Base-by-base conservation (phyloP, 495 filamentous ascomycete genomes). In the Aspergillus olivimuriae region DNA sequence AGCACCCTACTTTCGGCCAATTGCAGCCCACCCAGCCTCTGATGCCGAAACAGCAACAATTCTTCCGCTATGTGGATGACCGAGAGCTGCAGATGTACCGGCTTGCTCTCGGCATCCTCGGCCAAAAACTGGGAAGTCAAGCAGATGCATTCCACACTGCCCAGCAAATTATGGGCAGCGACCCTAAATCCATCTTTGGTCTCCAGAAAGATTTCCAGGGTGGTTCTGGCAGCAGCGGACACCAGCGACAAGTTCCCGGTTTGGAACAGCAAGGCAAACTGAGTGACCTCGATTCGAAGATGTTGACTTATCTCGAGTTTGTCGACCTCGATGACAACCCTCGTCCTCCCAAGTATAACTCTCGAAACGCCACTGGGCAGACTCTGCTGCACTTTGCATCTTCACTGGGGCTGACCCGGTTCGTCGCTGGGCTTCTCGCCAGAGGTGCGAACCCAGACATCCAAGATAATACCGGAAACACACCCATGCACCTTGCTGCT, bases 381-480 rank as follows among this genome's bases (percentile, higher is more conserved):
- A 86, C 82, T 16, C 83, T 94, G 70, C 72, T 95, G 48, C 88
- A 94, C 61, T 69, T 89, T 41, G 87, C 86, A 3, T 86, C 80
- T 42, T 83, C 83, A 17, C 61, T 90, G 39, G 87, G 88, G 12
- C 73, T 88, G 45, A 76, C 78, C 35, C 79, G 86, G 12, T 82
- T 94, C 48, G 84, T 83, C 39, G 85, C 86, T n/a, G 86, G 80
- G 16, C 77, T 95, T 14, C 63, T 95, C 12, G 83, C 83, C 11
- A 80, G 86, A 50, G 86, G 87, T n/a, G 87, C 86, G 6, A 83
- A 81, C 48, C 79, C 84, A 1, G 80, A 91, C 50, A 60, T 80
- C 16, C 75, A 81, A 46, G 89, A 95, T 58, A 83, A 80, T 44
- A 84, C 81, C 39, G 89, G 89, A 20, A 90, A 87, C 59, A 86